Base-by-base conservation (phyloP, 2,329 filamentous ascomycete genomes). In the Acrocalymma vagum region DNA sequence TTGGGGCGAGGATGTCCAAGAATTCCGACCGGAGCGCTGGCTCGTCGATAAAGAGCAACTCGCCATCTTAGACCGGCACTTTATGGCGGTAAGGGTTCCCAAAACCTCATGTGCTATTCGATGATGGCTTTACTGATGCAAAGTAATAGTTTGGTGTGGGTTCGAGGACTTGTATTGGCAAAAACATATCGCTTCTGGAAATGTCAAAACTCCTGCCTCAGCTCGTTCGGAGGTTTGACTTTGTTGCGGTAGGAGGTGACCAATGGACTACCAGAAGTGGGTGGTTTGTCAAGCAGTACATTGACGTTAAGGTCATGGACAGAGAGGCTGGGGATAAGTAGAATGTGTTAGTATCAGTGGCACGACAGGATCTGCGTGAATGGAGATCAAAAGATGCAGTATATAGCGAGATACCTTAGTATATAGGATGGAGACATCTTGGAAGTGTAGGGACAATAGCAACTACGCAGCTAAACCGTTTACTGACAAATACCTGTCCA, bases 1-100 rank as follows among this genome's bases (percentile, higher is more conserved):
- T n/a, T 79, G 72, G 35, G 65, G 67, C 0, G 28, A 40, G 0
- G 66, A 75, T 40, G 65, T 70, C 0, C 58, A 69, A 3, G 46
- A 60, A 1, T 78, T 70, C 45, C 45, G 59, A 9, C 76, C 76
- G 0, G 73, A 77, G 44, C 58, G 76, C 7, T 79, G 76, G 76
- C 30, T 53, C 8, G 42, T 24, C 2, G 14, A 31, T 1, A 31
- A 44, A 3, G 51, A 51, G n/a, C 18, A 42, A 24, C 45, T 31
- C 7, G 30, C 24, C 0, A n/a, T 24, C 3, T 23, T 55, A 27
- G 42, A 55, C 9, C 34, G 41, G 4, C 42, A 50, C 4, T 44
- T 50, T 13, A 8, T 54, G 14, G 20, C 50, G 13, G 31, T 34
- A 22, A 34, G 31, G n/a, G n/a, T n/a, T 24, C 20, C 8, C 31